Base-by-base conservation (phyloP, 2,329 filamentous ascomycete species). In the Dactylellina haptotyla region DNA sequence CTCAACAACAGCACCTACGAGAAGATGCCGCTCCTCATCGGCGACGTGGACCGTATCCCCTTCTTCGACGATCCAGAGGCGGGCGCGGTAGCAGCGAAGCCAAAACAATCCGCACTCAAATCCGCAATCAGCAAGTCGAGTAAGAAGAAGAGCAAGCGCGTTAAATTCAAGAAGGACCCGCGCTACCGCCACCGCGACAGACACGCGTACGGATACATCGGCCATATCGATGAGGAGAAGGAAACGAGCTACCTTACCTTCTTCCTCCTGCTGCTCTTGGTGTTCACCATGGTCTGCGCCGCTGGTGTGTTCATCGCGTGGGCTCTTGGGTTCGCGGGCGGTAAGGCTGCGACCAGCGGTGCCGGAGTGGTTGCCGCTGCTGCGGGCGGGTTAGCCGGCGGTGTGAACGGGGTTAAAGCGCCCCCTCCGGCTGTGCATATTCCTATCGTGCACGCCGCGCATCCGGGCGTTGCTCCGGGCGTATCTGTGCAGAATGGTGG, bases 281-380 rank as follows among this genome's bases (percentile, higher is more conserved):
- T 41, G 0, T 72, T 72, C 26, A 72, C 67, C 10, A 56, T 72
- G 43, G 59, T 72, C 14, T 72, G 67, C 26, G 67, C 53, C 1
- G 67, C 59, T 1, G 67, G 67, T 9, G 67, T 72, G 14, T 72
- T 72, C 28, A 72, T 72, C 37, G 67, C 67, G n/a, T 72, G 67
- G 67, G 67, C 59, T 6, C 39, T 65, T 45, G 67, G 67, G n/a
- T 72, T 72, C 34, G 58, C 67, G 25, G 58, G 58, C 9, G 59
- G 59, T 23, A 58, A 61, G 28, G 51, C 54, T 12, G 64, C 43
- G 54, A n/a, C 23, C 9, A 41, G 3, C 16, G 32, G 30, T 10
- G 53, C 30, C 8, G 64, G 54, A 9, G 58, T 54, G 16, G 48
- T 41, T 14, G 56, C 54, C 12, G 64, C 64, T 1, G 64, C 56